Conservation (phyloP, 169 alveolate species). For the Babesia ovata region DNA sequence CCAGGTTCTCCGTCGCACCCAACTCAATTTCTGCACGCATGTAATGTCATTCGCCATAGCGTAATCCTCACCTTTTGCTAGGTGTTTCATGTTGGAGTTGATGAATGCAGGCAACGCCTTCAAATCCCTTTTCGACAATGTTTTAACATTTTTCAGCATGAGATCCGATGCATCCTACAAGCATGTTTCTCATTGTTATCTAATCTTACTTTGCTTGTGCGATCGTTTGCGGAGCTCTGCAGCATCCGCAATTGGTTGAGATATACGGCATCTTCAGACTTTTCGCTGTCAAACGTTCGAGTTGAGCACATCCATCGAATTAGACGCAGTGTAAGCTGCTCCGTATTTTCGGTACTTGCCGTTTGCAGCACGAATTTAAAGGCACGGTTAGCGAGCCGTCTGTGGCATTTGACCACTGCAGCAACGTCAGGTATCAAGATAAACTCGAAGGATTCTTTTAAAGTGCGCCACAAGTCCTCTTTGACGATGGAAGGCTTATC, state of each 20-base stretch:
- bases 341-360: slow-evolving; percentile 25
- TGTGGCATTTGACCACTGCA: slow-evolving; percentile 33
- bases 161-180: slow-evolving; percentile 25
- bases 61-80: slow-evolving; percentile 11
- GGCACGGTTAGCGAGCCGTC: slow-evolving; percentile 28
- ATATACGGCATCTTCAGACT: slow-evolving; percentile 30
- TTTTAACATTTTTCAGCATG: slow-evolving; percentile 8
- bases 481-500: slow-evolving; percentile 1
- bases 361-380: slow-evolving; percentile 27
- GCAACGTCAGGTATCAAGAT: slow-evolving; percentile 23
- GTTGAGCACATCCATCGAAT: slow-evolving; percentile 41
- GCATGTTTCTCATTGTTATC: neutral
- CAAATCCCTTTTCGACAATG: slow-evolving; percentile 9
- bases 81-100: slow-evolving; percentile 2
- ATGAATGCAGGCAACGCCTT: slow-evolving; percentile 29
- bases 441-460: slow-evolving; percentile 1
- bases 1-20: slow-evolving; percentile 8
- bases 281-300: slow-evolving; percentile 37
- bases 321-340: neutral
- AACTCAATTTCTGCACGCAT: slow-evolving; percentile 16
- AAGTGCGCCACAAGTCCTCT: slow-evolving; percentile 16
- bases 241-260: slow-evolving; percentile 23
- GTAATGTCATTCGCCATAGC: neutral
- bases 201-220: slow-evolving; percentile 22
- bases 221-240: slow-evolving; percentile 33